Conservation (phyloP, 192 early-diverging fungal species). For the Geranomyces variabilis region DNA sequence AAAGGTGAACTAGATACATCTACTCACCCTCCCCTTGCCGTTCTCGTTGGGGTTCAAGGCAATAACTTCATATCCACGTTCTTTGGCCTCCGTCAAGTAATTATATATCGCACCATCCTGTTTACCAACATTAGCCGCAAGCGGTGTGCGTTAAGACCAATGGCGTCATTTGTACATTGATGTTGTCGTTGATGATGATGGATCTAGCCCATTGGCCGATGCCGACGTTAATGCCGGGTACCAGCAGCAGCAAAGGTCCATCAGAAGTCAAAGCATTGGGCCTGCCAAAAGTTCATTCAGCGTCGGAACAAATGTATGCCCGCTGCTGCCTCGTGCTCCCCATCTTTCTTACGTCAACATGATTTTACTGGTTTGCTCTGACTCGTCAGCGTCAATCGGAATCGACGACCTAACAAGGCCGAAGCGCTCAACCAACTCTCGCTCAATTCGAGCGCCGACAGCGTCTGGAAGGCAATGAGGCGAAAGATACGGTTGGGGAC, state of each 20-base stretch:
- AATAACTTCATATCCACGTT: constrained; percentile 4
- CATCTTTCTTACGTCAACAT: constrained; percentile 28
- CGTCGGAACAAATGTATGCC: no score
- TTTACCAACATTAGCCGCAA: no score
- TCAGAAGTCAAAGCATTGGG: constrained; percentile 14
- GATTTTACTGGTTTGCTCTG: constrained; percentile 27
- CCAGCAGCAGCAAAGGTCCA: not conserved
- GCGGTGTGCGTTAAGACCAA: no score
- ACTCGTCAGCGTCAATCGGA: constrained; percentile 23
- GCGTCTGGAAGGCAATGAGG: not conserved
- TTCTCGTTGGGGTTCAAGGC: constrained; percentile 23
- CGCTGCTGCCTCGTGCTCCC: no score
- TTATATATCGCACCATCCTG: constrained; percentile 18
- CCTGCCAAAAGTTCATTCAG: not conserved
- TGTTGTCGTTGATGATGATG: constrained; percentile 31
- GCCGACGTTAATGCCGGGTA: constrained; percentile 7
- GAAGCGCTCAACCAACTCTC: not conserved
- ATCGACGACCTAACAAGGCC: constrained; percentile 9
- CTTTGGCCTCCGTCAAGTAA: constrained; percentile 8
- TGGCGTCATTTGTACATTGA: no score
- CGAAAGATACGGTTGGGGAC: not conserved
- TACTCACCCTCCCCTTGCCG: not conserved
- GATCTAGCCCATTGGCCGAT: constrained; percentile 29
- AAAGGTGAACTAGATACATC: no score
- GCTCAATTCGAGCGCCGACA: constrained; percentile 12